Percentiles rank a stretch among this genome's conserved stretches.
Conservation (phyloP, 139 green algal genomes). For the Pseudopediastrum boryanum region DNA sequence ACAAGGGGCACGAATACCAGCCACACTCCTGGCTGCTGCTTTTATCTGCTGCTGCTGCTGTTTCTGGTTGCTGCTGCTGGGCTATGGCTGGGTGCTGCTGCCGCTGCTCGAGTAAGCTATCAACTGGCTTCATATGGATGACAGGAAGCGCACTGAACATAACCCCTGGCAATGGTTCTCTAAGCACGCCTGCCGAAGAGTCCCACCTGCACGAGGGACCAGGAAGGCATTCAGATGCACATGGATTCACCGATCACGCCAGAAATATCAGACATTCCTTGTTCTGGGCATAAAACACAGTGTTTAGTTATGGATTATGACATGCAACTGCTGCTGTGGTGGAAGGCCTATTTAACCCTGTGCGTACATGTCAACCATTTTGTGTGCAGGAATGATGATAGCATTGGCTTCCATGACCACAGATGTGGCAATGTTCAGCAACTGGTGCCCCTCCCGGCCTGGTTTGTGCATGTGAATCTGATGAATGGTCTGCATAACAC, state of each 20-base stretch:
- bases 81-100: neutral
- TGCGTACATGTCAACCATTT: neutral
- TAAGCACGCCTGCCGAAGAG: neutral
- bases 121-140: conserved; percentile 47
- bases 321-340: neutral
- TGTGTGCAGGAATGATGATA: too few relatives aligned
- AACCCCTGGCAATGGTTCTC: conserved; percentile 22
- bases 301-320: too few relatives aligned
- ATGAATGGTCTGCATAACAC: too few relatives aligned
- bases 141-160: conserved; percentile 48
- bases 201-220: conserved; percentile 17
- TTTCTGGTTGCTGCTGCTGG: neutral
- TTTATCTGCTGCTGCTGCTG: neutral
- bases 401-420: too few relatives aligned
- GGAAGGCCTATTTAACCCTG: neutral
- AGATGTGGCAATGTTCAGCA: too few relatives aligned
- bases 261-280: neutral
- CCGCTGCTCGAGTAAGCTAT: too few relatives aligned
- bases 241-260: neutral
- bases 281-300: neutral
- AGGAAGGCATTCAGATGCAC: neutral
- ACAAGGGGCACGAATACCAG: conserved; percentile 75
- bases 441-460: too few relatives aligned
- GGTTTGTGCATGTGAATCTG: too few relatives aligned
- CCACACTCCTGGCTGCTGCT: conserved; percentile 8